A percentile compares a stretch with the other conserved stretches of the same genome.
Evolutionary conservation across 768 basidiomycete species (phyloP).

Genomic region (Pulveroboletus sp.): DNA sequence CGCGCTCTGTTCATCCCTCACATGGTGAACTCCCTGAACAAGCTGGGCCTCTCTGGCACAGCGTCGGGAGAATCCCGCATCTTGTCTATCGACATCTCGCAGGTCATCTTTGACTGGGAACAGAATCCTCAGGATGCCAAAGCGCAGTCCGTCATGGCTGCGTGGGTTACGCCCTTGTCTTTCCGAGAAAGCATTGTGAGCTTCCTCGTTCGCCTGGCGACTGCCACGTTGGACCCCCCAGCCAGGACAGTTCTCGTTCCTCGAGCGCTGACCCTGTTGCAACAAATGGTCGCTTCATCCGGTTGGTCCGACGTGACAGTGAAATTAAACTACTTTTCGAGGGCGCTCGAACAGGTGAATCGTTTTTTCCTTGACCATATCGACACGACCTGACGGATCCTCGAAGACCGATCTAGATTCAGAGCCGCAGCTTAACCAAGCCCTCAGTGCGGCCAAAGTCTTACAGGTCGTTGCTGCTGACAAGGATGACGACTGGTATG

Average conservation of each 20-base stretch:
- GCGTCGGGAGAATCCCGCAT: constrained; percentile 78
- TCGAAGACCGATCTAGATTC: constrained; percentile 65
- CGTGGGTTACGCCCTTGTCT: constrained; percentile 72
- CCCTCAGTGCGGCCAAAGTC: constrained; percentile 81
- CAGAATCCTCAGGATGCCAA: constrained; percentile 45
- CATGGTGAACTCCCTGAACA: constrained; percentile 85
- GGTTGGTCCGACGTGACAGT: constrained; percentile 93
- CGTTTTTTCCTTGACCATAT: background rate
- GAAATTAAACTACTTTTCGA: constrained; percentile 85
- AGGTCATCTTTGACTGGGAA: constrained; percentile 94
- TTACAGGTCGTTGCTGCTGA: constrained; percentile 81
- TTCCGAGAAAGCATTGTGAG: constrained; percentile 91
- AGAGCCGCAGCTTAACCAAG: constrained; percentile 62
- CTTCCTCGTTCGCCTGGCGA: constrained; percentile 89
- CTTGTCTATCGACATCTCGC: constrained; percentile 85
- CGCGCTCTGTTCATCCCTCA: constrained; percentile 90
- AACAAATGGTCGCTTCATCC: constrained; percentile 71
- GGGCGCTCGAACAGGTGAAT: constrained; percentile 72
- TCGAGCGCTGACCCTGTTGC: constrained; percentile 62
- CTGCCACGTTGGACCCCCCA: constrained; percentile 51
- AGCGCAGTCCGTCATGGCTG: constrained; percentile 20
- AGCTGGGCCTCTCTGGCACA: constrained; percentile 74
- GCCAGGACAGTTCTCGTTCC: constrained; percentile 47
- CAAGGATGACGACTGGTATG: constrained; percentile 82
- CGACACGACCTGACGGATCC: background rate